A percentile compares a stretch with the other conserved stretches of the same genome.
Conservation (phyloP, 352 stramenopile species). For the Pythium plurisporium region DNA sequence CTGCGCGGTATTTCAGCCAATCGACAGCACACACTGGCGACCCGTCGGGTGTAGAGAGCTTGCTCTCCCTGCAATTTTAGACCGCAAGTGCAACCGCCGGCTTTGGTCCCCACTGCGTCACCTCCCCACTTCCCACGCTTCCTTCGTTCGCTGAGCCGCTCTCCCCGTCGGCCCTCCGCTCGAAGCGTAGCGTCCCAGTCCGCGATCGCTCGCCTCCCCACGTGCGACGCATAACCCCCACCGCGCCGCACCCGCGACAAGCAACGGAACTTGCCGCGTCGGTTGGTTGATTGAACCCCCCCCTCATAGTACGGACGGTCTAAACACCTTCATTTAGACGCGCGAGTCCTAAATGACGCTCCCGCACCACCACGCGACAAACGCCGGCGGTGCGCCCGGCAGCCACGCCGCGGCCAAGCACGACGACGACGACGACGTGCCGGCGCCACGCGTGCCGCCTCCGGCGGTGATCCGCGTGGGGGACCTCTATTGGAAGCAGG, state of each 20-base stretch:
- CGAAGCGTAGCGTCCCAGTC: background rate
- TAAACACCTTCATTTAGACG: too few relatives aligned
- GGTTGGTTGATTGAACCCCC: too few relatives aligned
- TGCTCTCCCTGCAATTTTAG: constrained; percentile 4
- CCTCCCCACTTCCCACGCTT: background rate
- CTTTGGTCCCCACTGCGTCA: too few relatives aligned
- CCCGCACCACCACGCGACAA: constrained; percentile 2
- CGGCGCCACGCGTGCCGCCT: constrained; percentile 2
- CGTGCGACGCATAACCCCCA: background rate
- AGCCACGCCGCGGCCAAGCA: background rate
- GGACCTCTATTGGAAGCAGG: constrained; percentile 81
- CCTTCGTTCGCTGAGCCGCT: too few relatives aligned
- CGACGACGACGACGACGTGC: constrained; percentile 2
- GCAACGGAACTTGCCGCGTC: constrained; percentile 12
- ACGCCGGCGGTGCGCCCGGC: constrained; percentile 3
- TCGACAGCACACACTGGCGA: background rate
- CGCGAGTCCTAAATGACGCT: too few relatives aligned
- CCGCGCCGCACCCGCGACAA: background rate
- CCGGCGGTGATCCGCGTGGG: constrained; percentile 43
- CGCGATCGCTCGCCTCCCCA: constrained; percentile 3
- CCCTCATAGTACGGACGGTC: too few relatives aligned
- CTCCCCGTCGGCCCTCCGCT: too few relatives aligned
- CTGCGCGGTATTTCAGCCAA: constrained; percentile 10
- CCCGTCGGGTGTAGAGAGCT: background rate
- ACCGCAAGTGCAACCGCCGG: constrained; percentile 11